Evolutionary conservation across 2,329 filamentous ascomycete species (phyloP), one percentile per base, ranked within the genome.

Genomic region (Botryotinia calthae): DNA sequence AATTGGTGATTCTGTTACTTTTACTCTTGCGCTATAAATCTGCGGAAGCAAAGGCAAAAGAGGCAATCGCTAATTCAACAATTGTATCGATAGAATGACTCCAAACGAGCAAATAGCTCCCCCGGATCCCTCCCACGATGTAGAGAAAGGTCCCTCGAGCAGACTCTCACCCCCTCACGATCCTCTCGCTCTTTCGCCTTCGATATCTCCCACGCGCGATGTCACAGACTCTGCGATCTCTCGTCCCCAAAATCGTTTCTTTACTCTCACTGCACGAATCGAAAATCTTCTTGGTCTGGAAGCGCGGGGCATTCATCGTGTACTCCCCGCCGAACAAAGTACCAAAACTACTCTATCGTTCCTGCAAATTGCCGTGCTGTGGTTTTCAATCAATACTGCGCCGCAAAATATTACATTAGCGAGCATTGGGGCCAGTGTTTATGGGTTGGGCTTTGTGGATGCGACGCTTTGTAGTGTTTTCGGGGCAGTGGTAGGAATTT

Each of bases 361-460:
- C 54, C 56, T 76, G 70, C 78, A 79, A 65, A 79, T 80, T 64
- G 83, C 84, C 65, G 78, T 87, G 68, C 81, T 91, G 66, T 91
- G 88, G 89, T 85, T 89, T 74, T 88, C 86, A 16, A 86, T 90
- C 79, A 90, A 91, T 77, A 82, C 90, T 16, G 87, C 87, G 3
- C 86, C 88, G 40, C 89, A 90, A 80, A 90, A 90, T 75, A 86
- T 90, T 62, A 89, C 88, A 0, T 82, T 90, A n/a, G 89, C 87
- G 0, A 89, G 90, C 85, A 83, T 90, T 28, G 89, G 88, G 0
- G 87, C 88, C 1, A 84, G 85, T 2, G 84, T 89, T 1, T 91
- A 87, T 79, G 84, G 84, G 6, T 82, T 91, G 9, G 86, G 87
- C 31, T 90, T 90, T 75, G 76, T 83, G 22, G 89, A 91, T 77